These are phyloP conservation scores for Acanthamoeba royreba DNA, from an alignment of 208 protist species.

Conservation along the genomic window DNA sequence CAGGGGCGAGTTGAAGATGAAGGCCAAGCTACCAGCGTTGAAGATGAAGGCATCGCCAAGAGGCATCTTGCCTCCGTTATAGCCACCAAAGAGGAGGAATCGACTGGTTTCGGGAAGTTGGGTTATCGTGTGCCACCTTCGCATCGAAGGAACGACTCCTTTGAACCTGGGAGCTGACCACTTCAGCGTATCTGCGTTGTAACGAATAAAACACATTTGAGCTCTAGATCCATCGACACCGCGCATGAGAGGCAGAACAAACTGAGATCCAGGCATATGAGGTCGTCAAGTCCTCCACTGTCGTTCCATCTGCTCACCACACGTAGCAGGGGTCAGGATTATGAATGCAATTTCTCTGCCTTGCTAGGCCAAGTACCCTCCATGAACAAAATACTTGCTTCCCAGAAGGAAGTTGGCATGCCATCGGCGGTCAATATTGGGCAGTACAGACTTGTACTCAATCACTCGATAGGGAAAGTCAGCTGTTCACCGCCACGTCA, in stretches of 20 bases:
- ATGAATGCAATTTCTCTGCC: too few relatives aligned
- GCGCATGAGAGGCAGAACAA: background rate
- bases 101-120: background rate
- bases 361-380: too few relatives aligned
- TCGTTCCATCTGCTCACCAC: slow-evolving; percentile 33
- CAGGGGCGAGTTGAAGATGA: background rate
- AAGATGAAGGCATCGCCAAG: background rate
- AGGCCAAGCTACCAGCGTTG: background rate
- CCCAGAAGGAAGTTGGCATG: background rate
- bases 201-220: background rate
- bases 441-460: background rate
- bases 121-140: background rate
- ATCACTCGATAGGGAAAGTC: background rate
- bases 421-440: background rate
- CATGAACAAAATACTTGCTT: background rate
- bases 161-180: background rate
- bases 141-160: background rate
- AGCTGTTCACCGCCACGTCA: background rate
- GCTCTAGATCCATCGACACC: background rate
- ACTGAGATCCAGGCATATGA: background rate
- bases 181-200: background rate
- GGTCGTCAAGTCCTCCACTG: background rate
- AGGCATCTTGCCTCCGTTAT: background rate
- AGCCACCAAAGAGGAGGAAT: slow-evolving; percentile 7
- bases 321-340: too few relatives aligned